Conservation (phyloP, 352 stramenopile genomes). For the Globisporangium splendens region DNA sequence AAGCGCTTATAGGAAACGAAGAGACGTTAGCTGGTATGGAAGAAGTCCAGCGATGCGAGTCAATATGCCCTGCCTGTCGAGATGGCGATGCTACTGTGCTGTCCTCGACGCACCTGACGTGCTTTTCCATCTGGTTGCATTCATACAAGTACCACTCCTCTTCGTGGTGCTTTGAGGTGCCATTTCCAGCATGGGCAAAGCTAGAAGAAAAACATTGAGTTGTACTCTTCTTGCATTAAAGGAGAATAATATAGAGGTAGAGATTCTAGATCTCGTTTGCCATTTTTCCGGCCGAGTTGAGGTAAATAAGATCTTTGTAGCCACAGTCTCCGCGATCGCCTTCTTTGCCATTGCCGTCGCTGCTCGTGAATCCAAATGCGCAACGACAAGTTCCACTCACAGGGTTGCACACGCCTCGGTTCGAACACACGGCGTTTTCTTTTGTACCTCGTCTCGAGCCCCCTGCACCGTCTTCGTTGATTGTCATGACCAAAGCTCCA, state of each 20-base stretch:
- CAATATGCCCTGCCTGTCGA: constrained; percentile 20
- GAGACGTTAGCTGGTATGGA: background rate
- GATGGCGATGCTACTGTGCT: constrained; percentile 15
- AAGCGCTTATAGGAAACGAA: background rate
- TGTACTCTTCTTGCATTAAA: background rate
- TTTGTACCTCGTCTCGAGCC: constrained; percentile 57
- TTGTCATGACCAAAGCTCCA: constrained; percentile 45
- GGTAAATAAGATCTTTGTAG: constrained; percentile 69
- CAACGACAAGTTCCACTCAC: constrained; percentile 58
- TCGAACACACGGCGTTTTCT: constrained; percentile 60
- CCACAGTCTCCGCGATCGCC: constrained; percentile 90
- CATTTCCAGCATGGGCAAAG: constrained; percentile 33
- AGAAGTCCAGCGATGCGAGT: background rate
- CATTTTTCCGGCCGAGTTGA: constrained; percentile 62
- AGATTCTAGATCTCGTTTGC: constrained; percentile 34
- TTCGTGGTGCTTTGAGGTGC: constrained; percentile 36
- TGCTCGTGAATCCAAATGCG: constrained; percentile 73
- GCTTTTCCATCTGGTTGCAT: constrained; percentile 45
- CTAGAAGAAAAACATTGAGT: background rate
- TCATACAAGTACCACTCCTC: constrained; percentile 43
- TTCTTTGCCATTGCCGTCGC: constrained; percentile 72
- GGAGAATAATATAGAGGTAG: background rate
- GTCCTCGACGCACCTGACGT: constrained; percentile 14
- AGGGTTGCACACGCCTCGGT: constrained; percentile 50
- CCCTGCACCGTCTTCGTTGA: constrained; percentile 40